A percentile compares a stretch with the other conserved stretches of the same genome.
Conservation (phyloP, 805 yeast species). For the Kodamaea nitidulidarum region DNA sequence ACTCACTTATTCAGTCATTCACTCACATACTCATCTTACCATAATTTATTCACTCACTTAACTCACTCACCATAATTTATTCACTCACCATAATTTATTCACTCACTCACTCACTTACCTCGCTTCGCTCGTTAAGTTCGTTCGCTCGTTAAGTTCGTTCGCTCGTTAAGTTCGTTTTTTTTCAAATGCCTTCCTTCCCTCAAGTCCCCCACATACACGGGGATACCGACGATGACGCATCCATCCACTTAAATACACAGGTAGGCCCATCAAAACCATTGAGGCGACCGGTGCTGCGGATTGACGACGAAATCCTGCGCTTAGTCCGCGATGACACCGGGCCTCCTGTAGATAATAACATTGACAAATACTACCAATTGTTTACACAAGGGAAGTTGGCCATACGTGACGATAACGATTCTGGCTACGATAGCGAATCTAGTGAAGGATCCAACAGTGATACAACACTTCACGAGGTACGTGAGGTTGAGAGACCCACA, state of each 20-base stretch:
- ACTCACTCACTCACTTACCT: too few relatives aligned
- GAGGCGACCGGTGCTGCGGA: conserved; percentile 12
- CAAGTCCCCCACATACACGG: conserved; percentile 34
- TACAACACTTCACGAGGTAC: not conserved
- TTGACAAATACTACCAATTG: conserved; percentile 10
- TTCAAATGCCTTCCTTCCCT: conserved; percentile 24
- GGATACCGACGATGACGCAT: conserved; percentile 40
- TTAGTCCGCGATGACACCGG: conserved; percentile 2
- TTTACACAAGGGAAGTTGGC: conserved; percentile 10
- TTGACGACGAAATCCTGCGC: conserved; percentile 19
- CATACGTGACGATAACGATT: conserved; percentile 3
- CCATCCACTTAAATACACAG: conserved; percentile 34
- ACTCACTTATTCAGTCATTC: too few relatives aligned
- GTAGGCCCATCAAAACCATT: conserved; percentile 39
- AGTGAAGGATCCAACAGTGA: not conserved
- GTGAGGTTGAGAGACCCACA: too few relatives aligned
- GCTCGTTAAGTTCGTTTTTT: too few relatives aligned
- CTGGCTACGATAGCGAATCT: not conserved
- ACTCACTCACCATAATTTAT: too few relatives aligned
- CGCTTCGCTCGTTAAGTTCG: too few relatives aligned
- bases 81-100: too few relatives aligned
- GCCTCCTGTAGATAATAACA: conserved; percentile 4
- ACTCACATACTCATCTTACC: too few relatives aligned
- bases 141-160: too few relatives aligned
- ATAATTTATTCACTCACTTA: too few relatives aligned